Conservation (phyloP, 768 basidiomycete genomes). For the Termitomyces titanicus region DNA sequence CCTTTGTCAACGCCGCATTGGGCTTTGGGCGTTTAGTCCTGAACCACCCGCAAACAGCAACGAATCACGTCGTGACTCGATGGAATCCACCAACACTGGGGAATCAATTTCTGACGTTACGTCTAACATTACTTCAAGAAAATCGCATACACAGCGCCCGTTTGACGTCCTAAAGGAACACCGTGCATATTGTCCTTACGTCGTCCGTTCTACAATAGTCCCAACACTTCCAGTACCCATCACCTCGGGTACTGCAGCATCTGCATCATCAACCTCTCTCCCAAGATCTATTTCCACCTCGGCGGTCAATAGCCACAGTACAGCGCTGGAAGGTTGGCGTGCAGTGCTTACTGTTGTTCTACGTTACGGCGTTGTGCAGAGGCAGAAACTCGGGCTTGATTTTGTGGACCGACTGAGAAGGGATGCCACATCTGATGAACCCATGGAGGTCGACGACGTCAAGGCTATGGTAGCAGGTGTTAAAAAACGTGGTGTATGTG, state of each 20-base stretch:
- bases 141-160: conserved; percentile 36
- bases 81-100: background rate
- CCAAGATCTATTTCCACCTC: conserved; percentile 22
- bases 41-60: conserved; percentile 4
- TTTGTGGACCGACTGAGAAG: conserved; percentile 14
- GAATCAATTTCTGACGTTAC: conserved; percentile 12
- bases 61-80: background rate
- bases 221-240: conserved; percentile 48
- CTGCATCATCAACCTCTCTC: conserved; percentile 16
- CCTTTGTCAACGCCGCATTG: conserved; percentile 76
- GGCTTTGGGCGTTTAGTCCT: conserved; percentile 67
- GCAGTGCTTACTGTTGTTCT: conserved; percentile 69
- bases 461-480: conserved; percentile 77
- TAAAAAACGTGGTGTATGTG: conserved; percentile 68
- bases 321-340: conserved; percentile 70
- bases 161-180: conserved; percentile 82
- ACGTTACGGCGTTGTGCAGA: conserved; percentile 62
- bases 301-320: conserved; percentile 24
- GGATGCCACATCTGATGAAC: conserved; percentile 16
- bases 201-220: conserved; percentile 63
- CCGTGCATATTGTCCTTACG: conserved; percentile 83
- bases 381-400: conserved; percentile 36
- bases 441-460: conserved; percentile 47
- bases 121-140: conserved; percentile 23
- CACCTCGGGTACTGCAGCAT: conserved; percentile 12